Evolutionary conservation across 2,329 filamentous ascomycete species (phyloP).

Genomic region (Colletotrichum limetticola): DNA sequence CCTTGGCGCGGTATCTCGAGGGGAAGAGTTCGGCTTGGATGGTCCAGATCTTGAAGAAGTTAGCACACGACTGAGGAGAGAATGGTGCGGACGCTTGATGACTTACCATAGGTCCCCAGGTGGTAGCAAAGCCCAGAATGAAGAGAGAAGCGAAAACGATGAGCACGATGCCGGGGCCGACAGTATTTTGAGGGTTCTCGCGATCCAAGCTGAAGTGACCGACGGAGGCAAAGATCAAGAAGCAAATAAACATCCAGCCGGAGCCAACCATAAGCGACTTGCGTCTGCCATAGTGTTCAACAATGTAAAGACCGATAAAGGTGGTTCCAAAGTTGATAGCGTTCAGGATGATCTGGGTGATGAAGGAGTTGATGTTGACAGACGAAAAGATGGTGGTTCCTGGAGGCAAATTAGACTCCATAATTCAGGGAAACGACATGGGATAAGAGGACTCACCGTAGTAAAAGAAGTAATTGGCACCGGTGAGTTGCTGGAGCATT

Average conservation of each 20-base stretch:
- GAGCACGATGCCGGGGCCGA: slow-evolving; percentile 65
- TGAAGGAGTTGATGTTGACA: slow-evolving; percentile 66
- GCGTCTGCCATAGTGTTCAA: slow-evolving; percentile 74
- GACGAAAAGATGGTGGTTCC: slow-evolving; percentile 62
- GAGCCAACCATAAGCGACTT: slow-evolving; percentile 71
- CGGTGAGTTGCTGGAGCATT: slow-evolving; percentile 67
- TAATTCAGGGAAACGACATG: slow-evolving; percentile 45
- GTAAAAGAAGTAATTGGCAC: slow-evolving; percentile 75
- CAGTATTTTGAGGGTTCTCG: slow-evolving; percentile 45
- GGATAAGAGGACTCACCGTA: slow-evolving; percentile 47
- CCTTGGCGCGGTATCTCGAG: slow-evolving; percentile 68
- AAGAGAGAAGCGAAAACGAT: slow-evolving; percentile 73
- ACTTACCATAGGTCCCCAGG: slow-evolving; percentile 33
- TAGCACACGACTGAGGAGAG: neutral
- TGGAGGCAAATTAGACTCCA: slow-evolving; percentile 67
- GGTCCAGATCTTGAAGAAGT: slow-evolving; percentile 60
- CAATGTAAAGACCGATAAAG: slow-evolving; percentile 75
- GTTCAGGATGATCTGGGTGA: slow-evolving; percentile 75
- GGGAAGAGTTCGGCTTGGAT: slow-evolving; percentile 74
- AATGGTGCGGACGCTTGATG: neutral
- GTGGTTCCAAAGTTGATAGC: slow-evolving; percentile 76
- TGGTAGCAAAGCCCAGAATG: slow-evolving; percentile 71
- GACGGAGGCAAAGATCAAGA: slow-evolving; percentile 66
- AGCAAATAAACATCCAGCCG: slow-evolving; percentile 69
- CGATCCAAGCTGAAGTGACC: slow-evolving; percentile 60